Percentiles rank a stretch among this genome's conserved stretches.
Conservation (phyloP, 2,329 filamentous ascomycete species). For the Fusarium avenaceum region DNA sequence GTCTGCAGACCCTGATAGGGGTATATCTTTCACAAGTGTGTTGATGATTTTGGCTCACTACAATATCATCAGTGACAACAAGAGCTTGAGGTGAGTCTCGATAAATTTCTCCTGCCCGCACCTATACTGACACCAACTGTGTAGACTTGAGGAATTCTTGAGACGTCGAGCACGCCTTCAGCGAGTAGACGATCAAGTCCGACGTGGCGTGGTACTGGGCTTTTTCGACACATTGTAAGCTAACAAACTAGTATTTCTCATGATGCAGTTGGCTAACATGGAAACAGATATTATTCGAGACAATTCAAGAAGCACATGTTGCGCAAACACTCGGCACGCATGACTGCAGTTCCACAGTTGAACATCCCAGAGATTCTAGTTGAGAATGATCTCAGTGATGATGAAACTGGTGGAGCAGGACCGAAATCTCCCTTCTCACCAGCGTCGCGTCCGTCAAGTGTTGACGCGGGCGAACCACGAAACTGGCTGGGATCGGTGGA, state of each 20-base stretch:
- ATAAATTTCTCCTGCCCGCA: too few species aligned
- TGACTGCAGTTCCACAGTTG: conserved; percentile 83
- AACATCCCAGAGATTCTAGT: conserved; percentile 91
- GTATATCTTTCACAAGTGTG: conserved; percentile 91
- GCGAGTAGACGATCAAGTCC: conserved; percentile 93
- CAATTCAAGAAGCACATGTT: conserved; percentile 83
- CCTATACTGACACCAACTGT: conserved; percentile 47
- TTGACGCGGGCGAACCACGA: conserved; percentile 54
- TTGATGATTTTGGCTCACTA: conserved; percentile 98
- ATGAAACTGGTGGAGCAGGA: conserved; percentile 43
- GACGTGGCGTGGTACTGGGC: conserved; percentile 87
- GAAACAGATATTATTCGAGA: conserved; percentile 79
- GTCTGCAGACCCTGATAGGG: conserved; percentile 87
- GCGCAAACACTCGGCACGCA: conserved; percentile 78
- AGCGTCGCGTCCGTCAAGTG: conserved; percentile 40
- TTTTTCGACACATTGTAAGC: conserved; percentile 93
- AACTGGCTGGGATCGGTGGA: conserved; percentile 62
- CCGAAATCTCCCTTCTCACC: conserved; percentile 43
- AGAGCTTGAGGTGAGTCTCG: conserved; percentile 79
- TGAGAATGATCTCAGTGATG: conserved; percentile 76
- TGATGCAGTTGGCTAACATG: conserved; percentile 17
- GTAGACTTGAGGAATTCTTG: conserved; percentile 90
- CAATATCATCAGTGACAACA: conserved; percentile 98
- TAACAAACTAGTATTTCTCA: not conserved
- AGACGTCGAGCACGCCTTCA: conserved; percentile 90